Conservation (phyloP, 345 rosid genomes). For the Melastoma malabathricum region DNA sequence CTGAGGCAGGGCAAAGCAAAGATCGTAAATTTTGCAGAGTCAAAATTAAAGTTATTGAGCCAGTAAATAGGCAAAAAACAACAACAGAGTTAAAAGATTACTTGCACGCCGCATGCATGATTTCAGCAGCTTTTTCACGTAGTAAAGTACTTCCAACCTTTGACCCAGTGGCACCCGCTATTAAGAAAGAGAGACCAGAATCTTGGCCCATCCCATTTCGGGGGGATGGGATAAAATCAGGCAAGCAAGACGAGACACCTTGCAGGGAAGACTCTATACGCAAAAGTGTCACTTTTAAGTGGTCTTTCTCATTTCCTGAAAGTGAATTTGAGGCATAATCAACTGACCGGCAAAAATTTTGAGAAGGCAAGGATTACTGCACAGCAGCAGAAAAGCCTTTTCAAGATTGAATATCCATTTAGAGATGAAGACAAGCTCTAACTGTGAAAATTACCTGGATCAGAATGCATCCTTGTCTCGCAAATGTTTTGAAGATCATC, state of each 20-base stretch:
- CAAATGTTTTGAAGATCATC: conserved; percentile 78
- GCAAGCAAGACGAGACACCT: conserved; percentile 97
- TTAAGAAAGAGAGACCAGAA: conserved; percentile 47
- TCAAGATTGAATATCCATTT: too few relatives aligned
- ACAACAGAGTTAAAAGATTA: conserved; percentile 30
- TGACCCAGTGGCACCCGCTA: conserved; percentile 93
- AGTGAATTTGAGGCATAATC: neutral
- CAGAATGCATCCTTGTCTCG: conserved; percentile 62
- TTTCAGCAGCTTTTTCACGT: conserved; percentile 79
- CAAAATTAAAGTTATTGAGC: too few relatives aligned
- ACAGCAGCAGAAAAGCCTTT: neutral
- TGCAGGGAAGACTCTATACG: conserved; percentile 92
- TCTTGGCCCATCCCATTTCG: conserved; percentile 47
- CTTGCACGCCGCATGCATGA: conserved; percentile 80
- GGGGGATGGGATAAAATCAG: conserved; percentile 85
- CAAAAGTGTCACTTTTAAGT: conserved; percentile 93
- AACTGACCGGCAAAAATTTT: neutral
- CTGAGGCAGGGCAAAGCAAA: conserved; percentile 26
- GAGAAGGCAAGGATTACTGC: too few relatives aligned
- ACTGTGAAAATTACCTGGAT: conserved; percentile 42
- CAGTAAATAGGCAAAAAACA: neutral
- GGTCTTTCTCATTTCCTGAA: conserved; percentile 93
- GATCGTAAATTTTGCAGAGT: too few relatives aligned
- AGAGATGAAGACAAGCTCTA: too few relatives aligned
- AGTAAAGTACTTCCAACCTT: conserved; percentile 68